These are phyloP conservation scores for Cryoendolithus antarcticus DNA, from an alignment of 2,329 filamentous ascomycete species.

Conservation along the genomic window DNA sequence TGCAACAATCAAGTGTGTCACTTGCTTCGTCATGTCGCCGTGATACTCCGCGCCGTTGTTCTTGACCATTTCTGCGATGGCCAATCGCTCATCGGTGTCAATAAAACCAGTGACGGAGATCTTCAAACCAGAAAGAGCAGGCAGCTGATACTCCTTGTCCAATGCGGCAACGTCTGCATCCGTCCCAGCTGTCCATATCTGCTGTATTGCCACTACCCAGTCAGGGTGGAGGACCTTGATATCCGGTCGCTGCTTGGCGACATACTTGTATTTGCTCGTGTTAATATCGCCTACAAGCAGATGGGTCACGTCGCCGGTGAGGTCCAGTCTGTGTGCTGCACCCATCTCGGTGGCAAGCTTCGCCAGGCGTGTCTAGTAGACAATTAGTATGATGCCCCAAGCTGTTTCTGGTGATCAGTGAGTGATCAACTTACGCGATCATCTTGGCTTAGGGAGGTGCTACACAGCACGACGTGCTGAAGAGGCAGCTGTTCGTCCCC, in stretches of 20 bases:
- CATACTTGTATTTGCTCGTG: slow-evolving; percentile 90
- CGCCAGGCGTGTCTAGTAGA: slow-evolving; percentile 26
- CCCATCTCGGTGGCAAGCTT: slow-evolving; percentile 66
- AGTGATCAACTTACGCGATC: slow-evolving; percentile 17
- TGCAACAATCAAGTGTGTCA: slow-evolving; percentile 78
- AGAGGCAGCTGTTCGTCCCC: slow-evolving; percentile 13
- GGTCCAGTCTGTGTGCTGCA: slow-evolving; percentile 73
- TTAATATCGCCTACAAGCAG: slow-evolving; percentile 80
- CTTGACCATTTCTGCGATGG: slow-evolving; percentile 41
- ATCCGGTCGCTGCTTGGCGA: slow-evolving; percentile 77
- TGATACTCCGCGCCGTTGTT: slow-evolving; percentile 72
- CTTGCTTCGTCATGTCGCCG: slow-evolving; percentile 71
- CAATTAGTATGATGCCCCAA: slow-evolving; percentile 1
- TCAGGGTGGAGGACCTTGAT: slow-evolving; percentile 69
- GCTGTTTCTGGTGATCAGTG: neutral
- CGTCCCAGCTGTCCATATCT: slow-evolving; percentile 67
- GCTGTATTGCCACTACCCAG: slow-evolving; percentile 72
- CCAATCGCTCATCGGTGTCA: slow-evolving; percentile 52
- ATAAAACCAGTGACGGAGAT: slow-evolving; percentile 62
- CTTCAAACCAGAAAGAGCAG: slow-evolving; percentile 48
- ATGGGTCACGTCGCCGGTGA: slow-evolving; percentile 93
- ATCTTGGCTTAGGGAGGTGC: slow-evolving; percentile 22
- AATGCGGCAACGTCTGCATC: slow-evolving; percentile 60
- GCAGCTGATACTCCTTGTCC: slow-evolving; percentile 54
- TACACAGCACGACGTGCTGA: slow-evolving; percentile 20